Percentiles rank a stretch among this genome's conserved stretches.
Conservation (phyloP, 192 early-diverging fungal genomes). For the Gigaspora rosea region DNA sequence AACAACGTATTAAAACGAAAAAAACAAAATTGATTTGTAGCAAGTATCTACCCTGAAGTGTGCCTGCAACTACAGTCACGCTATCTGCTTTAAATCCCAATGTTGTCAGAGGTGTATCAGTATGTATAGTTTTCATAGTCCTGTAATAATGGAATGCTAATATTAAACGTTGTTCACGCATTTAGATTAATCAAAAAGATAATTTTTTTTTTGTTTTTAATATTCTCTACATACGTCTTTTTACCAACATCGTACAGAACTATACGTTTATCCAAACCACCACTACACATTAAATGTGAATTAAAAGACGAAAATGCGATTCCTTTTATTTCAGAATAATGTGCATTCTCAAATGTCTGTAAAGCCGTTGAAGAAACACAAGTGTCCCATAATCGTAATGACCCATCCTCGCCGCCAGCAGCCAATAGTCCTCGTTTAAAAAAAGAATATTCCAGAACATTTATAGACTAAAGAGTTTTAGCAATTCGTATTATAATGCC, state of each 20-base stretch:
- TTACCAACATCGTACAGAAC: constrained; percentile 48
- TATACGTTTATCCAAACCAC: constrained; percentile 42
- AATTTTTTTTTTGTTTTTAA: too few relatives aligned
- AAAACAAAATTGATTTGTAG: background rate
- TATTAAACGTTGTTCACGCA: too few relatives aligned
- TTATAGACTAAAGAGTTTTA: constrained; percentile 23
- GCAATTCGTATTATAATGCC: background rate
- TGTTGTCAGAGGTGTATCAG: constrained; percentile 42
- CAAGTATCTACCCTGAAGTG: constrained; percentile 34
- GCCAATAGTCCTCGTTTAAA: constrained; percentile 44
- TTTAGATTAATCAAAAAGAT: too few relatives aligned
- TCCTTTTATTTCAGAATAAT: constrained; percentile 40
- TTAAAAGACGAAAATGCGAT: constrained; percentile 50
- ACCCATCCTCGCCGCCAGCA: constrained; percentile 43
- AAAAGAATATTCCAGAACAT: constrained; percentile 40
- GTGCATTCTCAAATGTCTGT: constrained; percentile 41
- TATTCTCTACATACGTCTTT: constrained; percentile 29
- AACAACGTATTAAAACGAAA: background rate
- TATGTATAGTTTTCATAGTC: constrained; percentile 39
- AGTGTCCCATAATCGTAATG: constrained; percentile 48
- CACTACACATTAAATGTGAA: constrained; percentile 43
- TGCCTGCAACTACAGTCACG: constrained; percentile 46
- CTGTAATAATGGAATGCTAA: background rate
- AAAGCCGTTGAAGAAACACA: constrained; percentile 35
- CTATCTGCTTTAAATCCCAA: constrained; percentile 46